phyloP scores from a whole-genome alignment of 2,329 filamentous ascomycete genomes.

The Trichophyton schoenleinii region DNA sequence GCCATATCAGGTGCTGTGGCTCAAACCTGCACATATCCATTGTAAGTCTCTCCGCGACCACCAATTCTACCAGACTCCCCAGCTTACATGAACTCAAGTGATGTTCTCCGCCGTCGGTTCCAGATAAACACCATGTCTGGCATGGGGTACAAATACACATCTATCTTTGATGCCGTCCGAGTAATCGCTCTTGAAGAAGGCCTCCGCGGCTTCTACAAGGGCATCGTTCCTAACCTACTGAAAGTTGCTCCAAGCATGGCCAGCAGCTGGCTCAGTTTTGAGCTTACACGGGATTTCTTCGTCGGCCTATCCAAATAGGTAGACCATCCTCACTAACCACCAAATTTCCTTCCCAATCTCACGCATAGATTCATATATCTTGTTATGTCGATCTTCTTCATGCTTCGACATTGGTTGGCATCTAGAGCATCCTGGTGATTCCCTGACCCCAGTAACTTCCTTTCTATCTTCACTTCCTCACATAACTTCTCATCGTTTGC shows the following conservation, averaged over 20 bases:
- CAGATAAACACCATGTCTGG: slow-evolving; percentile 99
- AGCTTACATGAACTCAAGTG: slow-evolving; percentile 40
- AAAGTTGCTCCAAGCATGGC: slow-evolving; percentile 99
- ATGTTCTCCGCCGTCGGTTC: slow-evolving; percentile 84
- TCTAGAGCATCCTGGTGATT: slow-evolving; percentile 1
- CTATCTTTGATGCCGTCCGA: slow-evolving; percentile 67
- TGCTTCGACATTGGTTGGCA: neutral
- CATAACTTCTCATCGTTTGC: neutral
- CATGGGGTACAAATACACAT: slow-evolving; percentile 92
- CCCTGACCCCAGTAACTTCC: neutral
- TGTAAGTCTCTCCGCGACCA: slow-evolving; percentile 44
- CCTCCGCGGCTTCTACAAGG: slow-evolving; percentile 78
- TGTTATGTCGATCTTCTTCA: neutral
- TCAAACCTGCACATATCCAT: slow-evolving; percentile 96
- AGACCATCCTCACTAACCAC: neutral
- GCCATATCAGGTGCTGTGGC: slow-evolving; percentile 93
- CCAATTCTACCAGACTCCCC: neutral
- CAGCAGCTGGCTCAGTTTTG: slow-evolving; percentile 94
- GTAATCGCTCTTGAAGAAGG: slow-evolving; percentile 79
- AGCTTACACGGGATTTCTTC: slow-evolving; percentile 80
- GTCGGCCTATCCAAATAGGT: slow-evolving; percentile 37
- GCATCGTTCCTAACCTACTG: slow-evolving; percentile 84
- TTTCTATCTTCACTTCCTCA: neutral
- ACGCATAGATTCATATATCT: neutral
- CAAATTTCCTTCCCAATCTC: neutral